phyloP scores from a whole-genome alignment of 805 yeast genomes.

The Kuraishia molischiana region DNA sequence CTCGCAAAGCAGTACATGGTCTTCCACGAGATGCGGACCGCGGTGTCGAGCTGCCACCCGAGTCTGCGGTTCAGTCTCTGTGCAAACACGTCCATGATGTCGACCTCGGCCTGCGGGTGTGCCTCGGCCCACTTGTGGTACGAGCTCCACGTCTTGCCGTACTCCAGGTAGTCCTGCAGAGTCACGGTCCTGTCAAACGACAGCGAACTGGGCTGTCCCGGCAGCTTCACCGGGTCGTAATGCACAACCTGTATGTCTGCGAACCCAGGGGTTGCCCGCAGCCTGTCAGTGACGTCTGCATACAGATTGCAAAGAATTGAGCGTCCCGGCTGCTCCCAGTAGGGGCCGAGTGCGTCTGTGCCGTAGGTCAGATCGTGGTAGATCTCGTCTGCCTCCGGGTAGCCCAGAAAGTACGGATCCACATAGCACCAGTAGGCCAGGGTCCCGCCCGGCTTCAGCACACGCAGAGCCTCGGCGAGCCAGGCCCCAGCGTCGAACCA shows the following conservation, averaged over 20 bases:
- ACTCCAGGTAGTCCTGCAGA: conserved; percentile 36
- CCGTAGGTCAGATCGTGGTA: conserved; percentile 32
- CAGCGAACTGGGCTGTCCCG: conserved; percentile 14
- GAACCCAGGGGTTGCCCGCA: conserved; percentile 30
- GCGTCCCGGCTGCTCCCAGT: conserved; percentile 88
- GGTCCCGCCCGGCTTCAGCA: conserved; percentile 31
- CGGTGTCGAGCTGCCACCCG: conserved; percentile 34
- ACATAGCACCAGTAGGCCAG: conserved; percentile 73
- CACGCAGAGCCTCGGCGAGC: conserved; percentile 21
- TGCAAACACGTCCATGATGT: conserved; percentile 38
- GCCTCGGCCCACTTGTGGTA: conserved; percentile 44
- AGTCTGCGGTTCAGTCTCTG: conserved; percentile 29
- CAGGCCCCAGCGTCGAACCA: conserved; percentile 42
- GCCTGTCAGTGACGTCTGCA: conserved; percentile 25
- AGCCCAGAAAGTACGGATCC: conserved; percentile 49
- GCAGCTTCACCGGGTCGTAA: conserved; percentile 5
- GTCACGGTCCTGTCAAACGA: conserved; percentile 27
- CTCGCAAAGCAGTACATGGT: conserved; percentile 41
- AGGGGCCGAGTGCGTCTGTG: conserved; percentile 42
- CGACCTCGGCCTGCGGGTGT: conserved; percentile 26
- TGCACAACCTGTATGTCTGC: conserved; percentile 14
- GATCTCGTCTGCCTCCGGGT: conserved; percentile 45
- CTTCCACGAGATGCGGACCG: conserved; percentile 35
- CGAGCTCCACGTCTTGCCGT: conserved; percentile 64
- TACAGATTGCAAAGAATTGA: conserved; percentile 34